Evolutionary conservation across 164 flowering plant species (phyloP).

Genomic region (Chimonanthus praecox): DNA sequence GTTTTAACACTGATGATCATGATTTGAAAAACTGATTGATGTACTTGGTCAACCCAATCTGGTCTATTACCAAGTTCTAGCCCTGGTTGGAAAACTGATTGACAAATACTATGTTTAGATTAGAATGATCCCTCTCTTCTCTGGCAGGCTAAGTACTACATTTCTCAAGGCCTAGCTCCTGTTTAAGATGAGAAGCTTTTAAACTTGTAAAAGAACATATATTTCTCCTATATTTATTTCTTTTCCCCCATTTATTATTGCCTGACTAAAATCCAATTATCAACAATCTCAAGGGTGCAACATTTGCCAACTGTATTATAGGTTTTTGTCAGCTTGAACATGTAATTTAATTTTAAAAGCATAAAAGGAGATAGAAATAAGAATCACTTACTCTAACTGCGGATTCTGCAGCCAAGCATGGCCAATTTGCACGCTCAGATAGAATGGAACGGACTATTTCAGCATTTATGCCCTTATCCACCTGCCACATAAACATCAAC

Average conservation of each 20-base stretch:
- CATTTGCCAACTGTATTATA: no score
- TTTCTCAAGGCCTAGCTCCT: not conserved
- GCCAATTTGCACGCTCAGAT: conserved; percentile 79
- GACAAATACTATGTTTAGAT: not conserved
- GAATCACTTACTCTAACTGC: conserved; percentile 50
- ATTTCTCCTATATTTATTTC: not conserved
- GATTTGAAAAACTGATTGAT: no score
- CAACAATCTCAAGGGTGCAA: no score
- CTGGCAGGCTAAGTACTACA: not conserved
- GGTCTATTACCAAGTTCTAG: no score
- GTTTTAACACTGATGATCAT: no score
- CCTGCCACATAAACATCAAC: conserved; percentile 34
- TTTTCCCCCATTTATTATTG: no score
- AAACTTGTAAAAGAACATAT: not conserved
- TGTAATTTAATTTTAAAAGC: not conserved
- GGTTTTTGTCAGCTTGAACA: not conserved
- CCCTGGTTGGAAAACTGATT: no score
- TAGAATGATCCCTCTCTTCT: not conserved
- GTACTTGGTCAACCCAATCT: no score
- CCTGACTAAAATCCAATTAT: no score
- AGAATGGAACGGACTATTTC: conserved; percentile 83
- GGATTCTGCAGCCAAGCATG: conserved; percentile 74
- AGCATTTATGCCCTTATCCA: conserved; percentile 76
- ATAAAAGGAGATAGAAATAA: not conserved
- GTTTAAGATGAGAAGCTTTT: not conserved